Evolutionary conservation across 768 basidiomycete species (phyloP).

Genomic region (Lentinus brumalis): DNA sequence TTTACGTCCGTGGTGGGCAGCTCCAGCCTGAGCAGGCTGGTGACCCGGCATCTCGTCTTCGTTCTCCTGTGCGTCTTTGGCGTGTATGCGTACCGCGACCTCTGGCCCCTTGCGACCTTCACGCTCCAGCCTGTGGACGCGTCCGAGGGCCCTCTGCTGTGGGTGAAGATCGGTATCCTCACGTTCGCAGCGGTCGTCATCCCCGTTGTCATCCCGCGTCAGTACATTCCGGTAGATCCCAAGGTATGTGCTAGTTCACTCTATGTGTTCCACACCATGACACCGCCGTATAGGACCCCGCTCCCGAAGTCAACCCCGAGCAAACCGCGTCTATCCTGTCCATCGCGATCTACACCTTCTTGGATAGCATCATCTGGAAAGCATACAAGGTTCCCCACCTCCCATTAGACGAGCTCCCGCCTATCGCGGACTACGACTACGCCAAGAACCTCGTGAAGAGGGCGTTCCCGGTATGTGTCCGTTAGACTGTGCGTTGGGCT

Average conservation of each 20-base stretch:
- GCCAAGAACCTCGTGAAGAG: constrained; percentile 36
- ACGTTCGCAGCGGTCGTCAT: constrained; percentile 46
- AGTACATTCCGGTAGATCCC: constrained; percentile 60
- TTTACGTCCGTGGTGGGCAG: constrained; percentile 22
- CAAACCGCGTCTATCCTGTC: constrained; percentile 34
- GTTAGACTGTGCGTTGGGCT: neutral
- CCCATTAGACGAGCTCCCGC: constrained; percentile 44
- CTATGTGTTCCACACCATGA: neutral
- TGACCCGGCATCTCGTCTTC: constrained; percentile 48
- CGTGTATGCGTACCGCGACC: constrained; percentile 57
- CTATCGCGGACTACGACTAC: constrained; percentile 50
- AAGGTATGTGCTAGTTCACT: constrained; percentile 33
- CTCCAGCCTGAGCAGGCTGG: constrained; percentile 16
- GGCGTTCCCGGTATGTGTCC: constrained; percentile 34
- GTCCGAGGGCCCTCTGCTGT: constrained; percentile 49
- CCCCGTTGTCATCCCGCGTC: constrained; percentile 57
- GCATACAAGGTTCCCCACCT: constrained; percentile 49
- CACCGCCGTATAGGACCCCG: constrained; percentile 25
- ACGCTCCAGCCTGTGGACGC: constrained; percentile 51
- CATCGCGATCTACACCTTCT: constrained; percentile 49
- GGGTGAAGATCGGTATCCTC: constrained; percentile 54
- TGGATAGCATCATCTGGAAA: constrained; percentile 51
- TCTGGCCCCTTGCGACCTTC: constrained; percentile 62
- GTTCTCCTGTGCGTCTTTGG: constrained; percentile 48
- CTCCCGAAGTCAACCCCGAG: constrained; percentile 28